Percentiles rank a stretch among this genome's conserved stretches.
Conservation (phyloP, 2,329 filamentous ascomycete species). For the Trichophaea hybrida region DNA sequence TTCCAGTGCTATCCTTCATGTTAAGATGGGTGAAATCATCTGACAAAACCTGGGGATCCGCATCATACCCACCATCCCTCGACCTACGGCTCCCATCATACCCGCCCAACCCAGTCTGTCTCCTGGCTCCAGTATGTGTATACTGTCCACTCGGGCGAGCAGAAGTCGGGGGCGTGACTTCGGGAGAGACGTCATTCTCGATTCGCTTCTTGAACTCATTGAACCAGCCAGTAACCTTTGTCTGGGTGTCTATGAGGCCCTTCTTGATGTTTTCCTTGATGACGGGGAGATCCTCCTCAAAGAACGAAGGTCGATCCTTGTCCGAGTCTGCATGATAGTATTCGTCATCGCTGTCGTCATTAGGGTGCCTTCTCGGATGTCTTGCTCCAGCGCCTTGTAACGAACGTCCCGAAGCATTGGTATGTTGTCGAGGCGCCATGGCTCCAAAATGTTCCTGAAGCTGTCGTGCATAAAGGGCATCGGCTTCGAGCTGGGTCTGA, state of each 20-base stretch:
- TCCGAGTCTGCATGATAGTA: conserved; percentile 41
- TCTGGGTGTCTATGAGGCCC: conserved; percentile 87
- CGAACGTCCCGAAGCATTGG: not conserved
- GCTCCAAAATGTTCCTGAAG: conserved; percentile 76
- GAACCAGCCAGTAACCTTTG: conserved; percentile 86
- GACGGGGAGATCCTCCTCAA: conserved; percentile 88
- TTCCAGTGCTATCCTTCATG: conserved; percentile 39
- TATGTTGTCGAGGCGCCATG: not conserved
- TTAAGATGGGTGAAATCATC: conserved; percentile 69
- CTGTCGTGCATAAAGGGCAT: conserved; percentile 83
- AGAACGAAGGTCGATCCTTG: conserved; percentile 64
- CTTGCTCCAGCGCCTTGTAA: not conserved
- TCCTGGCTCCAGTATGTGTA: conserved; percentile 11
- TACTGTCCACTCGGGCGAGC: conserved; percentile 27
- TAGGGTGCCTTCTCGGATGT: not conserved
- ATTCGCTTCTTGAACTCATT: conserved; percentile 82
- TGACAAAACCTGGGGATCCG: conserved; percentile 75
- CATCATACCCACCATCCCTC: conserved; percentile 85
- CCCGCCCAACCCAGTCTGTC: conserved; percentile 40
- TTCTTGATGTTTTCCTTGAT: conserved; percentile 89
- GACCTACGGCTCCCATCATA: conserved; percentile 58
- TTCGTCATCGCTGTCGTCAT: conserved; percentile 6
- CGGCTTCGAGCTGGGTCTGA: conserved; percentile 69
- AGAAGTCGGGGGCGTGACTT: conserved; percentile 38
- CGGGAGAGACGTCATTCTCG: conserved; percentile 67